phyloP scores from a whole-genome alignment of 495 filamentous ascomycete genomes.

The Neurospora intermedia region DNA sequence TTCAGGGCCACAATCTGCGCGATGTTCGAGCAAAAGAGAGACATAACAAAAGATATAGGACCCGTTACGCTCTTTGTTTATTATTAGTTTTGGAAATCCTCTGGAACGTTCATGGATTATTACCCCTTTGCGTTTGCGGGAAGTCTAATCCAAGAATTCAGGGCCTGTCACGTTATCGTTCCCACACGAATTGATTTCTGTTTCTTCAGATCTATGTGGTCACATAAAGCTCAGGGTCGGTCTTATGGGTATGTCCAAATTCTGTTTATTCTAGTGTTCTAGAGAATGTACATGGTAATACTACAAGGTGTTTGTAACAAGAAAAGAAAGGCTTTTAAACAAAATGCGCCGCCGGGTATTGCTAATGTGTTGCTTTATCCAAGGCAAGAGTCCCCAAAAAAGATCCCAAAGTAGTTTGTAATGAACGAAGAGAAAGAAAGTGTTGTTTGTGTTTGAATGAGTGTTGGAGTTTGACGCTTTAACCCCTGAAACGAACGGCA shows the following conservation, averaged over 20 bases:
- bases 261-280: not conserved
- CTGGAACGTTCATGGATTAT: not conserved
- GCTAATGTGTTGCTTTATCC: not conserved
- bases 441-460: not conserved
- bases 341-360: not conserved
- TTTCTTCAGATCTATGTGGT: not conserved
- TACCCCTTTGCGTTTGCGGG: not conserved
- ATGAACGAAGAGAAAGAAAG: not conserved
- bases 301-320: not conserved
- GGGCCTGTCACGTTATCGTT: not conserved
- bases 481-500: constrained; percentile 19
- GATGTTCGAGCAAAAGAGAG: not conserved
- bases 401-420: not conserved
- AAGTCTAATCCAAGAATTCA: not conserved
- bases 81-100: not conserved
- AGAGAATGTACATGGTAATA: not conserved
- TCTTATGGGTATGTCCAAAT: not conserved
- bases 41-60: not conserved
- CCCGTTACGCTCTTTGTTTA: not conserved
- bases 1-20: not conserved
- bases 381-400: not conserved
- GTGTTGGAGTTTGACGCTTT: not conserved
- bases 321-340: not conserved
- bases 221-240: not conserved
- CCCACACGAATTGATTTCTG: no score